phyloP scores from a whole-genome alignment of 352 stramenopile genomes.

The Phytophthora palmivora region DNA sequence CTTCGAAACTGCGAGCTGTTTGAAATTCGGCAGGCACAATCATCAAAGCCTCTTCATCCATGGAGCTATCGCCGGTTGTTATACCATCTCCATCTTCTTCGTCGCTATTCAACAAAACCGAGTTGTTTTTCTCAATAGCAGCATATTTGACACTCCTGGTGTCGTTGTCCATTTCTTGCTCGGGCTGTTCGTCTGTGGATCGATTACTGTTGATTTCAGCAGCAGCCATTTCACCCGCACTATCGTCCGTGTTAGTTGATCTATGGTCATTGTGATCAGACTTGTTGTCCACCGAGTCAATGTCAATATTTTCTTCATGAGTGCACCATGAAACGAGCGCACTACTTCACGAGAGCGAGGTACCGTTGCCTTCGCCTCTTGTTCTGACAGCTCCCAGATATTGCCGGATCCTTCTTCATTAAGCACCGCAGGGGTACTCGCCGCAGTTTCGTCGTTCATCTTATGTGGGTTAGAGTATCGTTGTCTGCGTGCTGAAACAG shows the following conservation, averaged over 20 bases:
- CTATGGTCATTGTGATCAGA: constrained; percentile 13
- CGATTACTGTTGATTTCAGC: constrained; percentile 32
- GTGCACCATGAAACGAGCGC: constrained; percentile 19
- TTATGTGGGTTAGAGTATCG: constrained; percentile 11
- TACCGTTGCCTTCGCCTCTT: constrained; percentile 17
- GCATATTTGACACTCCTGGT: constrained; percentile 12
- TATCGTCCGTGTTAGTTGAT: constrained; percentile 27
- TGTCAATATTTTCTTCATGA: constrained; percentile 14
- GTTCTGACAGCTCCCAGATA: constrained; percentile 7
- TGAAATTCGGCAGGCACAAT: constrained; percentile 43
- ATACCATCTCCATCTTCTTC: constrained; percentile 30
- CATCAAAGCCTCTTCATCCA: constrained; percentile 36
- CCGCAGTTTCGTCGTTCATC: not conserved
- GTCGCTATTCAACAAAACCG: constrained; percentile 10
- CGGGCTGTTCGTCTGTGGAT: constrained; percentile 40
- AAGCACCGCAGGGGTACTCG: not conserved
- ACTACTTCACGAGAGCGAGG: constrained; percentile 32
- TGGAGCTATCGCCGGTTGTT: constrained; percentile 22
- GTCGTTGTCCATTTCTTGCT: constrained; percentile 52
- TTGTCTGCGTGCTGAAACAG: constrained; percentile 14
- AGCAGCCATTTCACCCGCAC: constrained; percentile 6
- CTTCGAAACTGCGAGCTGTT: constrained; percentile 47
- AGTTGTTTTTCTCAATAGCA: constrained; percentile 10
- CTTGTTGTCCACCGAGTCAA: constrained; percentile 1
- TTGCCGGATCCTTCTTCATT: constrained; percentile 19